Evolutionary conservation across 2,329 filamentous ascomycete genomes (phyloP).

Genomic region (Pezicula carpinea): DNA sequence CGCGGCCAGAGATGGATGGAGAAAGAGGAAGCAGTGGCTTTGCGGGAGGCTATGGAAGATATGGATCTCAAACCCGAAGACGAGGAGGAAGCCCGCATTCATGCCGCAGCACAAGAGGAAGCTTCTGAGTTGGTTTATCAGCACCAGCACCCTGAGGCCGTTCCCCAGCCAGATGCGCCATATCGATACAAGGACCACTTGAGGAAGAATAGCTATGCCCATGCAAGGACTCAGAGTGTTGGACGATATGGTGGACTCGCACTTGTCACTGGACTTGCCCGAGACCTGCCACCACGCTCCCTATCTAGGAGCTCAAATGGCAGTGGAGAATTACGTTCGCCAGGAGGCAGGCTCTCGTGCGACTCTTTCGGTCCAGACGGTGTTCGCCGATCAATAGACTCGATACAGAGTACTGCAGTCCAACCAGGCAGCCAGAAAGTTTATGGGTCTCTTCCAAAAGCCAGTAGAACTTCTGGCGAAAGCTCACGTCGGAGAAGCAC

Average conservation of each 20-base stretch:
- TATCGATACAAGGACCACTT: conserved; percentile 66
- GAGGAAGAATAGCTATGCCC: conserved; percentile 66
- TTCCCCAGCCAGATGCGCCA: conserved; percentile 55
- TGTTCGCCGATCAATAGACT: conserved; percentile 19
- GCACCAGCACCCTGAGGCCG: conserved; percentile 58
- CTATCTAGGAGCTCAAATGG: conserved; percentile 27
- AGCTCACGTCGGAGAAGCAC: conserved; percentile 18
- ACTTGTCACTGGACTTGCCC: conserved; percentile 28
- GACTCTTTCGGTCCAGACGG: conserved; percentile 18
- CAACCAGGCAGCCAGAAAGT: conserved; percentile 15
- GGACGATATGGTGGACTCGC: conserved; percentile 45
- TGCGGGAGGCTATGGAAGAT: conserved; percentile 69
- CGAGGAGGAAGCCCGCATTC: conserved; percentile 58
- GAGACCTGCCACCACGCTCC: conserved; percentile 26
- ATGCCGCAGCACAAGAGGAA: conserved; percentile 68
- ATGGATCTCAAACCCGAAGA: conserved; percentile 53
- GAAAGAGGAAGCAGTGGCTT: conserved; percentile 67
- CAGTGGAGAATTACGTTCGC: conserved; percentile 28
- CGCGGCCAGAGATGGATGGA: conserved; percentile 74
- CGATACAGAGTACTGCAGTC: conserved; percentile 8
- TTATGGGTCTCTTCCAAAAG: conserved; percentile 20
- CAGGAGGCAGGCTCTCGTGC: conserved; percentile 31
- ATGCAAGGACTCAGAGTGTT: conserved; percentile 57
- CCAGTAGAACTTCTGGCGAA: conserved; percentile 4
- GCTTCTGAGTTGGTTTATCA: conserved; percentile 76